Percentiles rank a stretch among this genome's conserved stretches.
phyloP scores from a whole-genome alignment of 2,329 filamentous ascomycete genomes.

The Cladophialophora carrionii region DNA sequence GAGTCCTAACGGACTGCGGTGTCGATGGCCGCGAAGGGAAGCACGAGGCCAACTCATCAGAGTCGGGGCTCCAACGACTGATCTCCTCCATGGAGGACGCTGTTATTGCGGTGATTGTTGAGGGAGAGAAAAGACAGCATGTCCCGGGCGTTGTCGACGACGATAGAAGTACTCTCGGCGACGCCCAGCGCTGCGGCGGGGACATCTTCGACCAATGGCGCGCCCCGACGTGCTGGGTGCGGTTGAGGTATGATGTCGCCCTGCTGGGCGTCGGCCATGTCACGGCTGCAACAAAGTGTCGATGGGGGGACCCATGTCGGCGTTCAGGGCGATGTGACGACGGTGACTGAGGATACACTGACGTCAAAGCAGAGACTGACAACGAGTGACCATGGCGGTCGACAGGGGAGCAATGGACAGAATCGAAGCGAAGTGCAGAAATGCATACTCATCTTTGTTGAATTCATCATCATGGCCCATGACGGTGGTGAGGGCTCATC shows the following conservation, averaged over 20 bases:
- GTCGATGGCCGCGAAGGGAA: conserved; percentile 21
- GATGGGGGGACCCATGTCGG: not conserved
- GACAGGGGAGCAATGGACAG: not conserved
- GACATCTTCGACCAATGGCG: conserved; percentile 26
- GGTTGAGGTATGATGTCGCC: conserved; percentile 18
- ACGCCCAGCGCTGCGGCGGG: conserved; percentile 10
- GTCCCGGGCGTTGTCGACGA: not conserved
- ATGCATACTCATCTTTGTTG: conserved; percentile 23
- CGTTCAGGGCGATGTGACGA: not conserved
- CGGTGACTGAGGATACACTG: not conserved
- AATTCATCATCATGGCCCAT: conserved; percentile 30
- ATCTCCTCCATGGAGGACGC: conserved; percentile 18
- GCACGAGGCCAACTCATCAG: conserved; percentile 15
- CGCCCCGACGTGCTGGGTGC: conserved; percentile 6
- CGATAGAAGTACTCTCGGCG: conserved; percentile 2
- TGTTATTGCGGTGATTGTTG: conserved; percentile 4
- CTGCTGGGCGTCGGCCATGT: conserved; percentile 1
- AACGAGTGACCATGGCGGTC: not conserved
- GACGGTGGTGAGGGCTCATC: conserved; percentile 15
- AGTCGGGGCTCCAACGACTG: conserved; percentile 12
- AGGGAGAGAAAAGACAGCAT: not conserved
- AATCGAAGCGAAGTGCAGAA: not conserved
- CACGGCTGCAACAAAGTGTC: not conserved
- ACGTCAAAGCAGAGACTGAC: not conserved
- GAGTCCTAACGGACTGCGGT: conserved; percentile 16